A percentile compares a stretch with the other conserved stretches of the same genome.
Evolutionary conservation across 129 eudicot species (phyloP).

Genomic region (Helichrysum umbraculigerum): DNA sequence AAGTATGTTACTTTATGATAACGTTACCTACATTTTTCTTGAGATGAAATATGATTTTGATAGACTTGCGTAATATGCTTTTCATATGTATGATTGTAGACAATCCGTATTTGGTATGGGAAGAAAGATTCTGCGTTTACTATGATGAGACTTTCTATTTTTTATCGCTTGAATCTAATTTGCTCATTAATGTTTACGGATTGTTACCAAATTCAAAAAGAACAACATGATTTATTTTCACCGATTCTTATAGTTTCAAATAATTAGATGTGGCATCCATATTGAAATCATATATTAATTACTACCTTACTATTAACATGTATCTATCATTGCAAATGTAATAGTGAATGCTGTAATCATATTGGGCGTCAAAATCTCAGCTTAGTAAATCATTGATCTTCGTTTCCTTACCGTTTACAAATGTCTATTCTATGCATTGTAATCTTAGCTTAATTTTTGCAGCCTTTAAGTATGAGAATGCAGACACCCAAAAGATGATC

Average conservation of each 20-base stretch:
- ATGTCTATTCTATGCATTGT: neutral
- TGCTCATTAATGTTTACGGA: neutral
- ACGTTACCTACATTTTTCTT: neutral
- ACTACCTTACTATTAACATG: neutral
- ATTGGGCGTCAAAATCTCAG: constrained; percentile 3
- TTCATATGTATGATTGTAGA: neutral
- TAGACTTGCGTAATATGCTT: neutral
- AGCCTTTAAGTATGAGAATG: constrained; percentile 47
- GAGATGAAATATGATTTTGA: too few relatives aligned
- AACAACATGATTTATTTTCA: neutral
- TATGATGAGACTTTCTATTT: too few relatives aligned
- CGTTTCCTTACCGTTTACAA: neutral
- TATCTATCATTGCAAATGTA: neutral
- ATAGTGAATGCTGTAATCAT: constrained; percentile 11
- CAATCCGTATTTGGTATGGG: too few relatives aligned
- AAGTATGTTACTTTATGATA: constrained; percentile 22
- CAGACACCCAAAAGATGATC: constrained; percentile 46
- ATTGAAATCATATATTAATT: neutral
- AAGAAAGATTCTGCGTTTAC: too few relatives aligned
- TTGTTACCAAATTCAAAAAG: neutral
- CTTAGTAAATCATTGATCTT: neutral
- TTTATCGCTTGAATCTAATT: neutral
- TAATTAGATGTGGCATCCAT: neutral
- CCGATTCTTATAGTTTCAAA: neutral
- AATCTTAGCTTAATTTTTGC: constrained; percentile 33